Percentiles rank a stretch among this genome's conserved stretches.
These are phyloP conservation scores for Aspergillus incahuasiensis DNA, from an alignment of 495 filamentous ascomycete species.

Conservation along the genomic window DNA sequence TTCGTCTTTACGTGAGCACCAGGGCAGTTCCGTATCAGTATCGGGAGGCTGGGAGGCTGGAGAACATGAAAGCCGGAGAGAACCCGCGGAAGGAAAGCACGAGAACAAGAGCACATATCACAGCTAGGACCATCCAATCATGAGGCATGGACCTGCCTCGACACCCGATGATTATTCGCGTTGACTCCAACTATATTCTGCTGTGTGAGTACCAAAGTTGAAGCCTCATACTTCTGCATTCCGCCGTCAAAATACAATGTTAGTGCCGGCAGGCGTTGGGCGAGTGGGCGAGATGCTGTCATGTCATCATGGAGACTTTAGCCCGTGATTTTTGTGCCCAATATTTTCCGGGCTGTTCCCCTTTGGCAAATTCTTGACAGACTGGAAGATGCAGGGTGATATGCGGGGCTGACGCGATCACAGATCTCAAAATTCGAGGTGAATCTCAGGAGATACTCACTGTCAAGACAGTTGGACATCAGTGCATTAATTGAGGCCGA, in stretches of 20 bases:
- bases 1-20: neutral
- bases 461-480: constrained; percentile 35
- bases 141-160: neutral
- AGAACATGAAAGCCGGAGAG: constrained; percentile 17
- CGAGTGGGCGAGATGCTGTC: neutral
- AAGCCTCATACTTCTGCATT: neutral
- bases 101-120: constrained; percentile 1
- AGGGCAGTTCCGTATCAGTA: constrained; percentile 7
- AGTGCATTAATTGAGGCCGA: constrained; percentile 27
- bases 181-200: neutral
- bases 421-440: constrained; percentile 8
- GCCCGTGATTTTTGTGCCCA: constrained; percentile 10
- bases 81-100: constrained; percentile 12
- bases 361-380: neutral
- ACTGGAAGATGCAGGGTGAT: neutral
- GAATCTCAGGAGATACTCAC: constrained; percentile 19
- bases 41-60: constrained; percentile 39
- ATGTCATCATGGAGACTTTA: neutral
- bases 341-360: neutral
- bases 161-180: neutral
- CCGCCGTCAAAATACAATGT: neutral
- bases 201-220: neutral
- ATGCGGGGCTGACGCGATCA: constrained; percentile 10
- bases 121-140: constrained; percentile 8
- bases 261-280: neutral